Conservation (phyloP, 805 yeast species). For the Barnettozyma botsteinii region DNA sequence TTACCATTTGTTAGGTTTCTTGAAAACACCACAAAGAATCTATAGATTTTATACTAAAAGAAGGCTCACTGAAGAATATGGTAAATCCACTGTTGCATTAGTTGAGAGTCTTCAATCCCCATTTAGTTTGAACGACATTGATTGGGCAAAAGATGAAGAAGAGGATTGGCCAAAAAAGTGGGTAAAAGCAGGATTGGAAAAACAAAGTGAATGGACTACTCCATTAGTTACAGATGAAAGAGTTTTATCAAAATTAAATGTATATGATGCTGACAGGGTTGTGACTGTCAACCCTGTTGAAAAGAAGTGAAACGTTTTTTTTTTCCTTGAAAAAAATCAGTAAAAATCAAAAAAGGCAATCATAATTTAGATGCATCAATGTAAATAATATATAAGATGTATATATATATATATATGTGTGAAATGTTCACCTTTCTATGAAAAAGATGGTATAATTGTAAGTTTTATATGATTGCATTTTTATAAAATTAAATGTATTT, state of each 20-base stretch:
- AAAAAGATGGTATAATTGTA: too few relatives aligned
- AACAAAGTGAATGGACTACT: constrained; percentile 82
- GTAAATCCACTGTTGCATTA: constrained; percentile 46
- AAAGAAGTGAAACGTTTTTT: background rate
- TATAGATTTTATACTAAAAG: constrained; percentile 75
- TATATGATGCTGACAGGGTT: constrained; percentile 30
- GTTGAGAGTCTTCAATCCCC: constrained; percentile 45
- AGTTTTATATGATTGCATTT: background rate
- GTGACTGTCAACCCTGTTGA: background rate
- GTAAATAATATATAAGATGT: too few relatives aligned
- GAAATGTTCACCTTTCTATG: too few relatives aligned
- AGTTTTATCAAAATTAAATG: constrained; percentile 47
- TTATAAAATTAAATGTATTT: background rate
- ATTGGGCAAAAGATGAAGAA: constrained; percentile 55
- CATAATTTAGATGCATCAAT: too few relatives aligned
- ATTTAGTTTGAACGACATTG: constrained; percentile 39
- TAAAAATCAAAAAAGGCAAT: background rate
- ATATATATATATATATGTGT: too few relatives aligned
- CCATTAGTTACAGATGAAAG: constrained; percentile 68
- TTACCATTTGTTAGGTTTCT: constrained; percentile 75
- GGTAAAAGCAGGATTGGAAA: constrained; percentile 70
- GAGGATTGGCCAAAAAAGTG: constrained; percentile 82
- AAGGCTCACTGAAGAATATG: constrained; percentile 59
- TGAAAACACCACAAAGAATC: constrained; percentile 68
- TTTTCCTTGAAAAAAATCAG: background rate